A percentile compares a stretch with the other conserved stretches of the same genome.
phyloP scores from a whole-genome alignment of 495 filamentous ascomycete species.

The Friedmanniomyces endolithicus region DNA sequence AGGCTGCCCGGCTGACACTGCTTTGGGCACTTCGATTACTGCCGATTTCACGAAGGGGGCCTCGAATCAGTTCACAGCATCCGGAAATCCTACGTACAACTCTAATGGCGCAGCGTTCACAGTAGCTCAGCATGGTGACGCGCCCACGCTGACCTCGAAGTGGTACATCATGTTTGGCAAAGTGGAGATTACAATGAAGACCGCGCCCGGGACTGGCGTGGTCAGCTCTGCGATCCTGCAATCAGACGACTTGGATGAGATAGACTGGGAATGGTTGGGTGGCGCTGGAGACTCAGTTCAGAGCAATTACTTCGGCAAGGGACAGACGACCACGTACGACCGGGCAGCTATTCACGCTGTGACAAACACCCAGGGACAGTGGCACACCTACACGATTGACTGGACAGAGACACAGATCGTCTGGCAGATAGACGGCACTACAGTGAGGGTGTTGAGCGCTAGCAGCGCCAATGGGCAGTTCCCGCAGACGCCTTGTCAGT shows the following conservation, averaged over 20 bases:
- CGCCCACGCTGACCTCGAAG: constrained; percentile 63
- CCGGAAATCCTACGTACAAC: constrained; percentile 56
- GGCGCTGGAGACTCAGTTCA: constrained; percentile 54
- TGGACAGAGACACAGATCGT: constrained; percentile 67
- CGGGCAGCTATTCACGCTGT: constrained; percentile 56
- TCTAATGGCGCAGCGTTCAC: constrained; percentile 71
- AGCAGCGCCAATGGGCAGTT: constrained; percentile 54
- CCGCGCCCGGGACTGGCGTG: constrained; percentile 54
- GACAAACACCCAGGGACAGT: constrained; percentile 46
- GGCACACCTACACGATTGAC: constrained; percentile 80
- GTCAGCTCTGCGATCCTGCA: constrained; percentile 77
- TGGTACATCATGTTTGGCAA: constrained; percentile 67
- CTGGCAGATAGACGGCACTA: constrained; percentile 66
- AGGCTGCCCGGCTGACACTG: constrained; percentile 65
- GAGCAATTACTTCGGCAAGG: constrained; percentile 92
- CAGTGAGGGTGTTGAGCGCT: constrained; percentile 57
- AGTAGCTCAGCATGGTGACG: constrained; percentile 68
- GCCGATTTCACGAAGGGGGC: constrained; percentile 69
- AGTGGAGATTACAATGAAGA: constrained; percentile 46
- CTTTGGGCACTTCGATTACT: constrained; percentile 62
- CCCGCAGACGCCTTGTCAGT: constrained; percentile 81
- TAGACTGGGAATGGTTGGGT: constrained; percentile 81
- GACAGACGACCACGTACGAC: constrained; percentile 57
- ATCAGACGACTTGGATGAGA: constrained; percentile 86
- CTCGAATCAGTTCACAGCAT: constrained; percentile 54